phyloP scores from a whole-genome alignment of 768 basidiomycete genomes.

The Coprinopsis cinerea region DNA sequence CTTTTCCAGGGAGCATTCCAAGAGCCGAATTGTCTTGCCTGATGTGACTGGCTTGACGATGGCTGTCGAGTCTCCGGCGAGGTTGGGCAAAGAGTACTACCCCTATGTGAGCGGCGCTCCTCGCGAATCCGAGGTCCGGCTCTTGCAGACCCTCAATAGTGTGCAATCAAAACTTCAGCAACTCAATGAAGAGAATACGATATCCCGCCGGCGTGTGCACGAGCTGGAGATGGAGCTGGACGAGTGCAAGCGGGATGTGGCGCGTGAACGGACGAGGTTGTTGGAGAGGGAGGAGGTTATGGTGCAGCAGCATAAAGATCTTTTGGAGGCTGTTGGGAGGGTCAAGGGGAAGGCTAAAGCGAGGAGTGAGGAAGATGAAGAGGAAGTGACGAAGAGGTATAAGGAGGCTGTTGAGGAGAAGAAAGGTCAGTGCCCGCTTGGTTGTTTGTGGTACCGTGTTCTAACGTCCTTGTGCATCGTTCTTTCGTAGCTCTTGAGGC shows the following conservation, averaged over 20 bases:
- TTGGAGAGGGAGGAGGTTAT: constrained; percentile 49
- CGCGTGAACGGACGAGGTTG: constrained; percentile 59
- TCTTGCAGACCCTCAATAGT: constrained; percentile 52
- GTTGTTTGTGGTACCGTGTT: constrained; percentile 19
- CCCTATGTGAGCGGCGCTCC: constrained; percentile 40
- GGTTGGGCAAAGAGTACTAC: constrained; percentile 45
- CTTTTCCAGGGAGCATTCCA: constrained; percentile 16
- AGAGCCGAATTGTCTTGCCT: constrained; percentile 54
- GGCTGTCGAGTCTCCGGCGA: constrained; percentile 71
- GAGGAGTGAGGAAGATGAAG: constrained; percentile 26
- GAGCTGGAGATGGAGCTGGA: constrained; percentile 88
- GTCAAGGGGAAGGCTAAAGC: constrained; percentile 25
- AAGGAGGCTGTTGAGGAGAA: constrained; percentile 82
- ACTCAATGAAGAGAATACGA: constrained; percentile 76
- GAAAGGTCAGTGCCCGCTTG: constrained; percentile 49
- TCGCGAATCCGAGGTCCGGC: constrained; percentile 62
- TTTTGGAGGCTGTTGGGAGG: constrained; percentile 17
- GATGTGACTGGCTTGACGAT: constrained; percentile 82
- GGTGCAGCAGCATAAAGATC: constrained; percentile 27
- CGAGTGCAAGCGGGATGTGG: constrained; percentile 73
- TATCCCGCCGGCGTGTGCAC: constrained; percentile 75
- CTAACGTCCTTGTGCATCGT: constrained; percentile 13
- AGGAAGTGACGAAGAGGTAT: constrained; percentile 47
- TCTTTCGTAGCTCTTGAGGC: constrained; percentile 65
- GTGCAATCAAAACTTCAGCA: constrained; percentile 66